Evolutionary conservation across 2,329 filamentous ascomycete genomes (phyloP).

Genomic region (Hypoxylon sp.): DNA sequence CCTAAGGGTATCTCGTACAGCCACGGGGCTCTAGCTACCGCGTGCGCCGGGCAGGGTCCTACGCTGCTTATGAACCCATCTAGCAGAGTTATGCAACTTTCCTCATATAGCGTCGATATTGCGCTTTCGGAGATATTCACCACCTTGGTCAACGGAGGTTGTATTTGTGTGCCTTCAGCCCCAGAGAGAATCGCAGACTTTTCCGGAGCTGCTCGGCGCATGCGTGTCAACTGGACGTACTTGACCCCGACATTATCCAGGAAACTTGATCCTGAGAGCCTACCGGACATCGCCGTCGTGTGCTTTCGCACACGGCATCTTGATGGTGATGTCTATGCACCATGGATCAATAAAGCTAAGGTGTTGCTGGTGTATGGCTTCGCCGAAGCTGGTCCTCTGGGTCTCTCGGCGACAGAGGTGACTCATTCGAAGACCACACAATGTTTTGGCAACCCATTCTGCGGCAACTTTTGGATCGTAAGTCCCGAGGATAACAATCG

Average conservation of each 20-base stretch:
- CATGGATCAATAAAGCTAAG: slow-evolving; percentile 63
- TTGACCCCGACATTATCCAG: slow-evolving; percentile 67
- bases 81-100: slow-evolving; percentile 72
- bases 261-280: slow-evolving; percentile 50
- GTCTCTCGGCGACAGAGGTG: slow-evolving; percentile 64
- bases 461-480: slow-evolving; percentile 67
- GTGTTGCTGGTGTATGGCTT: slow-evolving; percentile 67
- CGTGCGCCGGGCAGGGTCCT: slow-evolving; percentile 65
- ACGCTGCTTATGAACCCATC: slow-evolving; percentile 64
- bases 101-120: slow-evolving; percentile 69
- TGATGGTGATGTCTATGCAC: slow-evolving; percentile 63
- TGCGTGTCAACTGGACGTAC: slow-evolving; percentile 61
- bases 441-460: slow-evolving; percentile 64
- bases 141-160: slow-evolving; percentile 65
- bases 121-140: slow-evolving; percentile 68
- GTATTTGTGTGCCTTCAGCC: slow-evolving; percentile 64
- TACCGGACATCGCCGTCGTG: slow-evolving; percentile 52
- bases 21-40: slow-evolving; percentile 70
- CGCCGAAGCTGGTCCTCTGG: slow-evolving; percentile 66
- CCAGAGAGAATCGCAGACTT: slow-evolving; percentile 61
- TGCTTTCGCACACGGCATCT: slow-evolving; percentile 64
- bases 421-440: slow-evolving; percentile 56
- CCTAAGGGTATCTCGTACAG: slow-evolving; percentile 74
- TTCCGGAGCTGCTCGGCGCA: slow-evolving; percentile 58
- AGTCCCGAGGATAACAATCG: slow-evolving; percentile 65